A percentile compares a stretch with the other conserved stretches of the same genome.
Conservation (phyloP, 129 eudicot species). For the Pseudognaphalium luteoalbum region DNA sequence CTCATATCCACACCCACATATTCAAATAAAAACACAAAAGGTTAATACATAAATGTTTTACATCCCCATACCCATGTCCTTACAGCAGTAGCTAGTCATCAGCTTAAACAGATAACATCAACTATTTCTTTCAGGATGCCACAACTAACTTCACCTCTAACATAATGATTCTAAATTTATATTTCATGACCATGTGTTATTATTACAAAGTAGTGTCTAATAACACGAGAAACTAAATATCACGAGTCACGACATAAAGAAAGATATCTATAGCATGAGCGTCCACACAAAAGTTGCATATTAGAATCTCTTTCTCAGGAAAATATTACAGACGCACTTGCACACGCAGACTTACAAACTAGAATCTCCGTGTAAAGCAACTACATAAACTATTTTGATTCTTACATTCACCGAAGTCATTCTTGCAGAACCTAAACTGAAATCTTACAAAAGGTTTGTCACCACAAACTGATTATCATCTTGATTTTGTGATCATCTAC, state of each 20-base stretch:
- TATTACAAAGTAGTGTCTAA: not conserved
- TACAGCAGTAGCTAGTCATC: not conserved
- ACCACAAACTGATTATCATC: constrained; percentile 2
- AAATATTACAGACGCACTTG: not conserved
- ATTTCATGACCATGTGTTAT: constrained; percentile 8
- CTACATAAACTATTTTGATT: not conserved
- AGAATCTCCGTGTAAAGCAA: constrained; percentile 6
- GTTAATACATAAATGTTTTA: not conserved
- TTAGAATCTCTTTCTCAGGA: not conserved
- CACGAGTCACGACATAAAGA: constrained; percentile 21
- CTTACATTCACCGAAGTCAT: not conserved
- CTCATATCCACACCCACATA: not conserved
- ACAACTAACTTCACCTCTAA: constrained; percentile 11
- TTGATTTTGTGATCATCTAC: not conserved
- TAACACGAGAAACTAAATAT: not conserved
- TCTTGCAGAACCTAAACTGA: constrained; percentile 9
- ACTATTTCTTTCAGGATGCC: not conserved
- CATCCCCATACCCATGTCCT: not conserved
- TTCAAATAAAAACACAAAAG: not conserved
- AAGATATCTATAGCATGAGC: not conserved
- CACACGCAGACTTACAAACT: not conserved
- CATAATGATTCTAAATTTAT: constrained; percentile 8
- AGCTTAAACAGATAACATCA: not conserved
- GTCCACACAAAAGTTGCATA: not conserved
- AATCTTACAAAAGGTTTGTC: not conserved